phyloP scores from a whole-genome alignment of 1,284 basidiomycete genomes.

The Cystobasidium slooffiae region DNA sequence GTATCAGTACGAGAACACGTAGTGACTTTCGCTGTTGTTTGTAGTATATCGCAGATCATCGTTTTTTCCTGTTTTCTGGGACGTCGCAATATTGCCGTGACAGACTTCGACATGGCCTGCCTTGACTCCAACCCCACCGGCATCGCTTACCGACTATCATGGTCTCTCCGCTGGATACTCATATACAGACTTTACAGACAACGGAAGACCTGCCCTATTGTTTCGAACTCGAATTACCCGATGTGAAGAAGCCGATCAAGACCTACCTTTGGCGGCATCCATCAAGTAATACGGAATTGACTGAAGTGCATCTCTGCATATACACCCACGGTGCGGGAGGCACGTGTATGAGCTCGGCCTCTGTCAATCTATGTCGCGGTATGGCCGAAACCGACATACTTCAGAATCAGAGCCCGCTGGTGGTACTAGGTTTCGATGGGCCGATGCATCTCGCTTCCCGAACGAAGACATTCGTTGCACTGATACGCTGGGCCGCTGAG shows the following conservation, averaged over 20 bases:
- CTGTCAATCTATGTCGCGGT: slow-evolving; percentile 5
- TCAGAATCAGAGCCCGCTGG: neutral
- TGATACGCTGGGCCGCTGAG: slow-evolving; percentile 15
- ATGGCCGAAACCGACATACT: neutral
- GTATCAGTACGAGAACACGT: too few species aligned
- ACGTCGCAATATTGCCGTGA: neutral
- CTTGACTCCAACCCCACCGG: neutral
- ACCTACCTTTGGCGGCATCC: slow-evolving; percentile 17
- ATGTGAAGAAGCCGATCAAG: slow-evolving; percentile 36
- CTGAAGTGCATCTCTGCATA: slow-evolving; percentile 17
- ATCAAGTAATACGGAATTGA: neutral
- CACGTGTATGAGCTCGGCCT: slow-evolving; percentile 23
- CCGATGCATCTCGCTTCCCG: slow-evolving; percentile 17
- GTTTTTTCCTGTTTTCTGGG: too few species aligned
- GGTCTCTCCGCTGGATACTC: neutral
- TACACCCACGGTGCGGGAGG: slow-evolving; percentile 35
- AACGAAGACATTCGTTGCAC: slow-evolving; percentile 11
- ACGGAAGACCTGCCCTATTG: neutral
- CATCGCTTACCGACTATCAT: neutral
- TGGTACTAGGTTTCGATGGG: slow-evolving; percentile 33
- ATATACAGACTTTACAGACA: neutral
- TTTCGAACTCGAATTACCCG: slow-evolving; percentile 19
- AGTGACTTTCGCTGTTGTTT: too few species aligned
- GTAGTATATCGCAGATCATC: too few species aligned
- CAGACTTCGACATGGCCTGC: neutral